phyloP scores from a whole-genome alignment of 2,329 filamentous ascomycete species.

The Lanzia echinophila region DNA sequence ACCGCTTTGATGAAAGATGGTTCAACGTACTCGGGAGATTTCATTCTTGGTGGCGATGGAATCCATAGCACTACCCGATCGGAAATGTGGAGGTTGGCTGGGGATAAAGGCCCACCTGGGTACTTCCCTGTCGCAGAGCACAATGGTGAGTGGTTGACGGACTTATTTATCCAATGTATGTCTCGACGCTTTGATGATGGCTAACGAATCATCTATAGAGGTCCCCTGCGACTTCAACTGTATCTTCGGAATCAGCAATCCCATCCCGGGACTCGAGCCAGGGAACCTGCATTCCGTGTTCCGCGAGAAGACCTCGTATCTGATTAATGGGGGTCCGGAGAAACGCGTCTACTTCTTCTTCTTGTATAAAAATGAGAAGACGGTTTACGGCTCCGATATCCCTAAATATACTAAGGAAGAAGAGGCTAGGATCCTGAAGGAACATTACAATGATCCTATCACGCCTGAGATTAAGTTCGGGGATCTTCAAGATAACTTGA shows the following conservation, averaged over 20 bases:
- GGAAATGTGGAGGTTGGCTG: slow-evolving; percentile 25
- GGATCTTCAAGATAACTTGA: slow-evolving; percentile 13
- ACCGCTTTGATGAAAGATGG: slow-evolving; percentile 6
- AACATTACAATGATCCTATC: slow-evolving; percentile 9
- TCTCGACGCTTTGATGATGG: background rate
- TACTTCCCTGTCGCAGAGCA: slow-evolving; percentile 5
- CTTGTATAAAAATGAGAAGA: slow-evolving; percentile 14
- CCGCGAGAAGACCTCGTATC: slow-evolving; percentile 10
- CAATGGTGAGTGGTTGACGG: slow-evolving; percentile 6
- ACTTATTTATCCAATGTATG: background rate
- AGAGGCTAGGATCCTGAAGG: slow-evolving; percentile 6
- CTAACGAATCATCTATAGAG: background rate
- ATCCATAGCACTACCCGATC: slow-evolving; percentile 18
- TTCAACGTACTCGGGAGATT: slow-evolving; percentile 4
- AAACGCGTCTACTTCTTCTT: slow-evolving; percentile 14
- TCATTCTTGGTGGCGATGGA: slow-evolving; percentile 13
- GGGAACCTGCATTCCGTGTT: slow-evolving; percentile 10
- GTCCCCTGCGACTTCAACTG: slow-evolving; percentile 12
- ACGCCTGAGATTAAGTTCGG: slow-evolving; percentile 11
- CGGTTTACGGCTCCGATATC: slow-evolving; percentile 12
- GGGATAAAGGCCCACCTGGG: slow-evolving; percentile 13
- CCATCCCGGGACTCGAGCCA: slow-evolving; percentile 9
- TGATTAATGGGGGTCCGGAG: slow-evolving; percentile 13
- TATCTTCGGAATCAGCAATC: slow-evolving; percentile 17
- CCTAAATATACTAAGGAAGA: slow-evolving; percentile 18